Conservation (phyloP, 768 basidiomycete genomes). For the Zangia roseola region DNA sequence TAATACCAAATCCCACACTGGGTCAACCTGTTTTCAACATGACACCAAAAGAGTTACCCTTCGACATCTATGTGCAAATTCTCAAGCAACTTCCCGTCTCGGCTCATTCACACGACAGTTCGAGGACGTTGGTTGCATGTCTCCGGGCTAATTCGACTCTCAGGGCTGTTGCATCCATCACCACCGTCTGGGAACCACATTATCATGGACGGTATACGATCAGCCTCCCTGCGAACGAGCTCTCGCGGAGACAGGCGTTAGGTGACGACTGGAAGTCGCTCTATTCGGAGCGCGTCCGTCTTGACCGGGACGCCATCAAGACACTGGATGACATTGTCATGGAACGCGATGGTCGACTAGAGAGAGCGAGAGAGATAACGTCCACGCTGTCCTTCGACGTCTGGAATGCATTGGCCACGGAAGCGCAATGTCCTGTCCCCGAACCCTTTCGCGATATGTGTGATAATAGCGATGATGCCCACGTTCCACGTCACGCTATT, state of each 20-base stretch:
- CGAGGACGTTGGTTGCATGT: slow-evolving; percentile 41
- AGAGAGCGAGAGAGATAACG: slow-evolving; percentile 38
- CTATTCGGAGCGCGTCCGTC: slow-evolving; percentile 44
- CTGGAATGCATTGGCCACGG: slow-evolving; percentile 51
- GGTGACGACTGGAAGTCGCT: slow-evolving; percentile 45
- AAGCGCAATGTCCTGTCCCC: slow-evolving; percentile 37
- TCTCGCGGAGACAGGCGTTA: slow-evolving; percentile 26
- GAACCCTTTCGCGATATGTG: slow-evolving; percentile 22
- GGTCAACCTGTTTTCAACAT: too few relatives aligned
- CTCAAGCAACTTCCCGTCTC: slow-evolving; percentile 35
- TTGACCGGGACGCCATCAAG: slow-evolving; percentile 42
- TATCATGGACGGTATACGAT: slow-evolving; percentile 50
- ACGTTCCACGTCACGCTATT: slow-evolving; percentile 30
- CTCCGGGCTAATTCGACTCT: slow-evolving; percentile 38
- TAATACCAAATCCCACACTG: too few relatives aligned
- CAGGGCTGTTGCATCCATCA: slow-evolving; percentile 42
- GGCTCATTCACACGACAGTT: slow-evolving; percentile 18
- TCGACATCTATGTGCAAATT: slow-evolving; percentile 38
- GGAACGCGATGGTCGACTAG: slow-evolving; percentile 37
- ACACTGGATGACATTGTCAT: slow-evolving; percentile 42
- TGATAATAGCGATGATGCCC: slow-evolving; percentile 6
- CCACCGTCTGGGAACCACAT: slow-evolving; percentile 51
- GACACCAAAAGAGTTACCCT: slow-evolving; percentile 26
- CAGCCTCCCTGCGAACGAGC: slow-evolving; percentile 37
- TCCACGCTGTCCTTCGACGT: slow-evolving; percentile 48